A percentile compares a stretch with the other conserved stretches of the same genome.
These are phyloP conservation scores for Verruconis gallopava DNA, from an alignment of 2,329 filamentous ascomycete species.

Conservation along the genomic window DNA sequence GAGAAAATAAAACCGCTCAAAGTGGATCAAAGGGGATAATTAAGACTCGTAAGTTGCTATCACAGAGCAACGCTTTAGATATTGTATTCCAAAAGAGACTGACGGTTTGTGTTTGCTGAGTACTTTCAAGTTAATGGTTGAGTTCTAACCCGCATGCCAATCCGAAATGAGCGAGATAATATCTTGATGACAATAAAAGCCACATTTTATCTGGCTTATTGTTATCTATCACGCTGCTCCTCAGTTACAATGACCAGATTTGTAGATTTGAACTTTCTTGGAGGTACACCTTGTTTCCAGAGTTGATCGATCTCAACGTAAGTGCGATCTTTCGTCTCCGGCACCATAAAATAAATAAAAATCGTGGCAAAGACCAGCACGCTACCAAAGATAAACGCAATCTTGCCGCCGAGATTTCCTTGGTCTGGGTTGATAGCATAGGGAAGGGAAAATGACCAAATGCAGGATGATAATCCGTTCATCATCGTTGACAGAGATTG, in stretches of 20 bases:
- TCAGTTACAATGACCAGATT: neutral
- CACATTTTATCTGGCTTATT: no score
- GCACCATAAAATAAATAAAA: conserved; percentile 70
- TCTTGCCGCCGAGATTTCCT: conserved; percentile 80
- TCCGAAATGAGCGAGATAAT: no score
- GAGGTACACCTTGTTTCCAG: conserved; percentile 25
- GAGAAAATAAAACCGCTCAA: no score
- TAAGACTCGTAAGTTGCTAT: no score
- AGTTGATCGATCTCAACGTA: conserved; percentile 69
- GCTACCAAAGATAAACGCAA: conserved; percentile 79
- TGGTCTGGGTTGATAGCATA: conserved; percentile 84
- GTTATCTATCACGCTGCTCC: no score
- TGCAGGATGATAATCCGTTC: conserved; percentile 13
- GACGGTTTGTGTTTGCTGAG: no score
- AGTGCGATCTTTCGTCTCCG: conserved; percentile 65
- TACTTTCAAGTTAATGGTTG: no score
- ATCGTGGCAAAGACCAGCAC: conserved; percentile 69
- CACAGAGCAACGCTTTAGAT: no score
- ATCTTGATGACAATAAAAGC: no score
- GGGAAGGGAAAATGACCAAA: conserved; percentile 52
- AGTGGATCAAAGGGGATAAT: no score
- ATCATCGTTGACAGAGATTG: conserved; percentile 12
- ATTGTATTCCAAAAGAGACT: no score
- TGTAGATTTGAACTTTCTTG: conserved; percentile 19
- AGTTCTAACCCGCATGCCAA: no score